Evolutionary conservation across 768 basidiomycete genomes (phyloP), one percentile per base, ranked within the genome.

Genomic region (Tylopilus sp.): DNA sequence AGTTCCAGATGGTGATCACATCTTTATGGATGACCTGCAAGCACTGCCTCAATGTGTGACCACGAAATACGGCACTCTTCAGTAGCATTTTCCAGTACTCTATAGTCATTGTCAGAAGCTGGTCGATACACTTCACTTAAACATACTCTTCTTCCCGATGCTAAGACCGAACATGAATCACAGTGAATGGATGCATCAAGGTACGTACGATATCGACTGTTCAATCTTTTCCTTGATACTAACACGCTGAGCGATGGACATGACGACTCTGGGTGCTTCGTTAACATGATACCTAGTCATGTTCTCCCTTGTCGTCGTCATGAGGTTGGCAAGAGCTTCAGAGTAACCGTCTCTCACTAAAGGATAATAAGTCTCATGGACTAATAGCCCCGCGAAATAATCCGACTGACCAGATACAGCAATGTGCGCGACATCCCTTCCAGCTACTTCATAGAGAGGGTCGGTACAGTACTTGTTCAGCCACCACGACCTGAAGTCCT

Each of bases 161-260:
- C 60, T 60, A 16, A 3, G 33, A 22, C 0, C 17, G 3, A 25
- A 37, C 8, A 42, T 13, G n/a, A 30, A 33, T 12, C 24, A 10
- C 6, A 7, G 31, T 19, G 6, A 10, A 17, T 3, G 7, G 17
- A 33, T 6, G 13, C 8, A 19, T 29, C 30, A 22, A 7, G 8
- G 3, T 4, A 45, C 53, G 6, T 57, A 57, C 59, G 44, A 13
- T 28, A 60, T 50, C 2, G 59, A 60, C 30, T 25, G 19, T 5
- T 61, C 59, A 2, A 60, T 37, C 19, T 60, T 60, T 13, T 57
- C 36, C 44, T 61, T 60, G 22, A 61, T 47, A 3, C 48, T 53
- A 31, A 61, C 34, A 8, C 59, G 55, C 10, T 60, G 59, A 26
- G 59, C 59, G 13, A 62, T 61, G 28, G 45, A 17, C 6, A 55